phyloP scores from a whole-genome alignment of 2,329 filamentous ascomycete species.

The Ploettnerulaceae sp. region DNA sequence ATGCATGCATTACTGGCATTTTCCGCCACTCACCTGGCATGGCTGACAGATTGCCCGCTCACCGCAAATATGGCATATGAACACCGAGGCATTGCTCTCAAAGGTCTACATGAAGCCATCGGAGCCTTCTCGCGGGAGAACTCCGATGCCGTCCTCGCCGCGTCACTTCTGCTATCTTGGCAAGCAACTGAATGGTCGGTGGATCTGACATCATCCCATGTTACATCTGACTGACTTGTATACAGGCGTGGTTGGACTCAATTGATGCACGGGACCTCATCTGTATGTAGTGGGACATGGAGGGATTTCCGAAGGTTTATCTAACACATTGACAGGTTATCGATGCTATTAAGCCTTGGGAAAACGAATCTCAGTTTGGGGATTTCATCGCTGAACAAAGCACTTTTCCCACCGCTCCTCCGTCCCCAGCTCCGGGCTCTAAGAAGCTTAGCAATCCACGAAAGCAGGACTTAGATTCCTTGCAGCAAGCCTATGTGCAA shows the following conservation, averaged over 20 bases:
- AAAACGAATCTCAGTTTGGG: constrained; percentile 80
- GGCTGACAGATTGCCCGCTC: constrained; percentile 77
- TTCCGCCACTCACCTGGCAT: constrained; percentile 91
- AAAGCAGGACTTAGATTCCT: constrained; percentile 65
- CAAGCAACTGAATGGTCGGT: constrained; percentile 92
- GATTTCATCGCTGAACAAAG: constrained; percentile 78
- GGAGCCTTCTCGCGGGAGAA: constrained; percentile 78
- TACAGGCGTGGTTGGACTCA: constrained; percentile 86
- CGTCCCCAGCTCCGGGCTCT: constrained; percentile 56
- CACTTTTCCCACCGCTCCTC: constrained; percentile 63
- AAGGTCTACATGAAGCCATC: constrained; percentile 84
- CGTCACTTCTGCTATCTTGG: constrained; percentile 90
- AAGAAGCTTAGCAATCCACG: constrained; percentile 54
- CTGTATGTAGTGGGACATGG: constrained; percentile 50
- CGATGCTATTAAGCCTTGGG: constrained; percentile 86
- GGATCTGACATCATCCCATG: constrained; percentile 27
- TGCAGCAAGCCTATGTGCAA: constrained; percentile 62
- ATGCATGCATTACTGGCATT: constrained; percentile 92
- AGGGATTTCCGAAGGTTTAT: constrained; percentile 9
- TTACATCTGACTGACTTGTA: constrained; percentile 35
- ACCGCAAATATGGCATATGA: constrained; percentile 86
- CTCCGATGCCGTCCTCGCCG: constrained; percentile 85
- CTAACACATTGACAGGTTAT: constrained; percentile 59
- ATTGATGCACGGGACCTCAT: constrained; percentile 84
- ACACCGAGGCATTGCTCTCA: constrained; percentile 79